Evolutionary conservation across 495 filamentous ascomycete genomes (phyloP), one percentile per base, ranked within the genome.

Genomic region (Aspergillus leporis): DNA sequence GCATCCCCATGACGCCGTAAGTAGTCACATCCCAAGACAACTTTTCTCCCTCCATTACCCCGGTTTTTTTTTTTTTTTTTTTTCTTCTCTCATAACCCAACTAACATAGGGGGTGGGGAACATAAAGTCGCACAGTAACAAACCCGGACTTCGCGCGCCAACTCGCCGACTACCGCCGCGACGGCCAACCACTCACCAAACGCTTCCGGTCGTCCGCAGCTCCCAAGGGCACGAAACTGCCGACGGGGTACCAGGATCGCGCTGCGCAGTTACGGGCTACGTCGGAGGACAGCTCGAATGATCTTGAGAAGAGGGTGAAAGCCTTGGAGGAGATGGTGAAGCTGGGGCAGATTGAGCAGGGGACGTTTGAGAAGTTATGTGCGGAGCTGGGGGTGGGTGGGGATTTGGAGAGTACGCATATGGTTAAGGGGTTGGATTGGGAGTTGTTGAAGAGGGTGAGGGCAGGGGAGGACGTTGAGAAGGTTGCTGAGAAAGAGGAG

Each of bases 391-490:
- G 76, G 0, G 85, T 92, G 4, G 93, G 92, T 3, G 93, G 92
- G 5, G 91, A 96, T 68, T 67, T 91, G 30, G 73, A 74, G 3
- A 88, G 87, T 64, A 93, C 90, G 36, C 90, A 95, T 80, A 74
- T 97, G 65, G 86, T 97, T 31, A 98, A 97, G 72, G 94, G 94
- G 2, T 72, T 98, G 58, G 95, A 98, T 73, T 88, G 87, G 66
- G 86, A 86, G 71, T 73, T 98, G 19, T 74, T 98, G 49, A 85
- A 88, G 70, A 81, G 88, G 66, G 81, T 92, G 30, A 82, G 79
- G 63, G 83, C 80, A 51, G 90, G 90, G 5, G 90, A 93, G 70
- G 86, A 93, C 76, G 80, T 93, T 34, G 59, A 63, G 60, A 47
- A 46, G 49, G 59, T 51, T 16, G 58, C 62, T n/a, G 61, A 55